These are phyloP conservation scores for Paraphoma chrysanthemicola DNA, from an alignment of 2,329 filamentous ascomycete genomes.

Conservation along the genomic window DNA sequence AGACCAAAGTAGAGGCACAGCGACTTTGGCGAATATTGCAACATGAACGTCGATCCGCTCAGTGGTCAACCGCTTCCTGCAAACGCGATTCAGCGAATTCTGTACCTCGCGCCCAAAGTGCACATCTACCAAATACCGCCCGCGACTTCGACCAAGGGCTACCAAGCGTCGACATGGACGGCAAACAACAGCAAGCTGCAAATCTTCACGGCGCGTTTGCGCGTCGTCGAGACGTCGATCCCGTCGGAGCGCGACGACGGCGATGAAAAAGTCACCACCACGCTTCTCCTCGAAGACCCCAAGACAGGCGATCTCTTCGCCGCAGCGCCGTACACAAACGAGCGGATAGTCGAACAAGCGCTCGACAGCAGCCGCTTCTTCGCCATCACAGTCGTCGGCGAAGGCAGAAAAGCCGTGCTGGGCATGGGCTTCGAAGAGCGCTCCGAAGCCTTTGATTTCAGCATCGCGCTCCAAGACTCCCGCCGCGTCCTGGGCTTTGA, in stretches of 20 bases:
- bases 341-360: slow-evolving; percentile 74
- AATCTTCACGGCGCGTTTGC: slow-evolving; percentile 85
- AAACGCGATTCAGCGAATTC: slow-evolving; percentile 83
- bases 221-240: slow-evolving; percentile 77
- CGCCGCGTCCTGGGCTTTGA: slow-evolving; percentile 72
- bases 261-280: slow-evolving; percentile 69
- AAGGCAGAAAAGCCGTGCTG: slow-evolving; percentile 76
- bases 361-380: slow-evolving; percentile 85
- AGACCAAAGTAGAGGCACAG: not conserved
- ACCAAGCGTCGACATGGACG: slow-evolving; percentile 81
- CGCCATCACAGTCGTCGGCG: slow-evolving; percentile 79
- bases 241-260: slow-evolving; percentile 45
- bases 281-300: slow-evolving; percentile 81
- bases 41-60: slow-evolving; percentile 73
- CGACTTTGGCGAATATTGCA: not conserved
- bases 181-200: slow-evolving; percentile 68
- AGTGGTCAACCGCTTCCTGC: slow-evolving; percentile 72
- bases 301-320: slow-evolving; percentile 79
- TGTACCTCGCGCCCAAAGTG: slow-evolving; percentile 76
- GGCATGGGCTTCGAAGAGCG: slow-evolving; percentile 89
- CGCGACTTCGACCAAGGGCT: slow-evolving; percentile 77
- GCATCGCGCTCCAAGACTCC: slow-evolving; percentile 79
- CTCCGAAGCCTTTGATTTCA: slow-evolving; percentile 85
- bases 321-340: slow-evolving; percentile 76
- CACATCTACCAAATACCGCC: slow-evolving; percentile 91